Base-by-base conservation (phyloP, 129 eudicot species). In the Tagetes erecta region DNA sequence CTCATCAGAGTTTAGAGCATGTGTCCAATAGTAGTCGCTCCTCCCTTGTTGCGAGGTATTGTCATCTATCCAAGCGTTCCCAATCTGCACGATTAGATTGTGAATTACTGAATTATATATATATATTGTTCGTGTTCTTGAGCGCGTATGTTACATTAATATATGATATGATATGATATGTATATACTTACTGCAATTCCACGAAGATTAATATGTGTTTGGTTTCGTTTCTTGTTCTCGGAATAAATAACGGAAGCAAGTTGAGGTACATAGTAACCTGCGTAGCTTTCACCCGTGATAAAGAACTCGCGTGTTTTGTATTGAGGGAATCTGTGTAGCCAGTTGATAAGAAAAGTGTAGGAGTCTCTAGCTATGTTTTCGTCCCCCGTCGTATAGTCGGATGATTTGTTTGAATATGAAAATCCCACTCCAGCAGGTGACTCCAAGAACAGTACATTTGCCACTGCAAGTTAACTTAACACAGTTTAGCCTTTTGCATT, bases 341-440 rank as follows among this genome's bases (percentile, higher is more conserved):
- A 86, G 70, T 86, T 82, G 3, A 79, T 5, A 13, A 85, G 78
- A 50, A 85, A 85, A 34, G 78, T 76, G 12, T 85, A 85, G 5
- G 89, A 77, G 70, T 85, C 89, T 68, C 47, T 71, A 8, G 89
- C 86, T 12, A 86, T 85, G 27, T 60, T 79, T 4, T 77, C 79
- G 62, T 85, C 86, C 6, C 86, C 86, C 9, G 77, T 82, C 0
- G 80, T 42, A 49, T 82, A 82, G 51, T 82, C 86, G 0, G 78
- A 63, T 8, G 84, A 31, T 67, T 60, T 83, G 67, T 83, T 82
- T 68, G 86, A 83, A 76, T 85, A 85, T 3, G 86, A 85, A 72
- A 82, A 85, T 8, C 89, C 89, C 66, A 86, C 87, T 52, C 90
- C 90, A 71, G 87, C 90, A 52, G 90, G 87, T 33, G 90, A 86